A percentile compares a stretch with the other conserved stretches of the same genome.
Conservation (phyloP, 1,284 basidiomycete species). For the Boletellus deceptivus region DNA sequence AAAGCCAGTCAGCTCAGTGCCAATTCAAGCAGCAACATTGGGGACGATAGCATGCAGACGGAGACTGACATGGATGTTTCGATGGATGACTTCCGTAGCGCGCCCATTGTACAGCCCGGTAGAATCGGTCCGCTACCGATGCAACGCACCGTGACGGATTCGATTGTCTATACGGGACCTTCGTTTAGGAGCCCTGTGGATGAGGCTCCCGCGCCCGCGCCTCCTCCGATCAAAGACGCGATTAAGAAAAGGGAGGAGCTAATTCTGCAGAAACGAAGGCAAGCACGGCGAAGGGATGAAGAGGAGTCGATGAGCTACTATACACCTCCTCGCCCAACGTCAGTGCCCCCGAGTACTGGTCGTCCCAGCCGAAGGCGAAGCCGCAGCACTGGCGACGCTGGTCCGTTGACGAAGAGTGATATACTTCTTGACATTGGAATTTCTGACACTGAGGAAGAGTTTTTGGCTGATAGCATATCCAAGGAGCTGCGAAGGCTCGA, state of each 20-base stretch:
- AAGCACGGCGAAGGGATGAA: constrained; percentile 54
- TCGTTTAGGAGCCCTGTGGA: constrained; percentile 29
- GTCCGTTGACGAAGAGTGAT: constrained; percentile 39
- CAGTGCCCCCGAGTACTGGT: constrained; percentile 37
- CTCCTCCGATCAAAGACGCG: constrained; percentile 58
- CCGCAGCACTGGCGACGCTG: constrained; percentile 70
- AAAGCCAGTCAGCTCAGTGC: constrained; percentile 31
- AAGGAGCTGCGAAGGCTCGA: constrained; percentile 63
- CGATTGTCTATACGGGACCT: constrained; percentile 34
- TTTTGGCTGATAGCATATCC: constrained; percentile 64
- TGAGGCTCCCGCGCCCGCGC: constrained; percentile 7
- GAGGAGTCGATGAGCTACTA: constrained; percentile 41
- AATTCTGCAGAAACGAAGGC: constrained; percentile 69
- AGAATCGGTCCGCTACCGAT: constrained; percentile 32
- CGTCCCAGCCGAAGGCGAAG: constrained; percentile 62
- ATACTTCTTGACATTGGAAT: constrained; percentile 42
- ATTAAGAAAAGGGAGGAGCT: constrained; percentile 65
- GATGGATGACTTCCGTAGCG: constrained; percentile 20
- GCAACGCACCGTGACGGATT: constrained; percentile 48
- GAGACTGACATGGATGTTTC: constrained; percentile 35
- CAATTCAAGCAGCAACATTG: constrained; percentile 24
- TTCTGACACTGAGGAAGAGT: constrained; percentile 46
- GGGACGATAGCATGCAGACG: constrained; percentile 42
- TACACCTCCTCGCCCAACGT: constrained; percentile 28
- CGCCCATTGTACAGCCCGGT: constrained; percentile 7